Conservation (phyloP, 2,329 filamentous ascomycete species). For the Scedosporium aurantiacum region DNA sequence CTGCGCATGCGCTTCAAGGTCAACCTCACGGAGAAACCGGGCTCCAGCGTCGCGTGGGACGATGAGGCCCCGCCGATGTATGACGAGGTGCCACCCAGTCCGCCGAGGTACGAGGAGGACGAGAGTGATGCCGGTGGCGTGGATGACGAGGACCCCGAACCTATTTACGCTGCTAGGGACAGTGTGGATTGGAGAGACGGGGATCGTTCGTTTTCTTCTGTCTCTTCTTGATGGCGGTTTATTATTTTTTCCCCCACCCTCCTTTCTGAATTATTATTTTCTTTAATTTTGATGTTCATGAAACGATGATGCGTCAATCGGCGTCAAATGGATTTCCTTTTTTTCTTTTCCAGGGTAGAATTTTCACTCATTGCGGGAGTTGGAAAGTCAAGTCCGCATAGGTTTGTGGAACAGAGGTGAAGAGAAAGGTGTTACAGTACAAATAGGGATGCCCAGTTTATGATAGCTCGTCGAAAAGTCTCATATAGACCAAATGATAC, state of each 20-base stretch:
- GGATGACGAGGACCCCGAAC: neutral
- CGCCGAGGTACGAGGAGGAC: slow-evolving; percentile 54
- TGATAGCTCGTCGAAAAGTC: no score
- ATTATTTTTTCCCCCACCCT: neutral
- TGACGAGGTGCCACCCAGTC: slow-evolving; percentile 80
- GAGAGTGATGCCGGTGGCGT: neutral
- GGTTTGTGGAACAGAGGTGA: no score
- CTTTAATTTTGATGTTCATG: no score
- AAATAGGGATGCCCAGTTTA: no score
- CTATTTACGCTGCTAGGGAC: slow-evolving; percentile 2
- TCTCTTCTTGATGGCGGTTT: neutral
- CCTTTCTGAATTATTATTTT: neutral
- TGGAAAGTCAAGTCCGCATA: no score
- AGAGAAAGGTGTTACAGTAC: no score
- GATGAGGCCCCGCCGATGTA: slow-evolving; percentile 92
- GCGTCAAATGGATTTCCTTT: no score
- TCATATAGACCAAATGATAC: no score
- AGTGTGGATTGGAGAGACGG: neutral
- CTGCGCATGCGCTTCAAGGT: slow-evolving; percentile 85
- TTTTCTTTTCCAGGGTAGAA: no score
- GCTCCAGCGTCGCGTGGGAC: slow-evolving; percentile 91
- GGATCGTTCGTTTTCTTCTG: neutral
- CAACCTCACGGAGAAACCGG: slow-evolving; percentile 69
- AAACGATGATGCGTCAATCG: no score
- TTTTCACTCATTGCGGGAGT: no score